Evolutionary conservation across 2,329 filamentous ascomycete species (phyloP), one percentile per base, ranked within the genome.

Genomic region (Huntiella bhutanensis): DNA sequence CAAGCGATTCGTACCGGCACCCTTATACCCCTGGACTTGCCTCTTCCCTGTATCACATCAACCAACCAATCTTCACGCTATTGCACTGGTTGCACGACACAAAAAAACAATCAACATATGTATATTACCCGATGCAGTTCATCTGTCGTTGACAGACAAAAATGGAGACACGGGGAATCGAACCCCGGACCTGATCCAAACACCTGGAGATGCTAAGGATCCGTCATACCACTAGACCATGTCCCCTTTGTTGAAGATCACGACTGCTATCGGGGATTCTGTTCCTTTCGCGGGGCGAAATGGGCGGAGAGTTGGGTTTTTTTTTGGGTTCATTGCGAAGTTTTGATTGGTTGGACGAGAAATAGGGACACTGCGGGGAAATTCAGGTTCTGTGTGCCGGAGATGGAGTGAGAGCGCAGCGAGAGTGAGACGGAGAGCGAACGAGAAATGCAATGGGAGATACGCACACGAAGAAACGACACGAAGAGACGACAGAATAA

Each of bases 161-260:
- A 32, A 42, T 48, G 48, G 48, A 47, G 48, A 49, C 48, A 47
- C 48, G 44, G 44, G 48, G 48, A 49, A 49, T 49, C 40, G 48
- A 49, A 49, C 48, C 48, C 48, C 44, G 48, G 48, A 49, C 48
- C 48, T 46, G 48, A 49, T 49, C 48, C 48, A 49, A 19, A 19
- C 17, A 19, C 3, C 17, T 19, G 4, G 4, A 42, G n/a, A 47
- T 47, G 46, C 40, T 43, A 47, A 47, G 46, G 46, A 43, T 47
- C 46, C 39, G 46, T 47, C 45, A 47, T 47, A 47, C 39, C 45
- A 38, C 45, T 47, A 47, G 45, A 47, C 40, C 33, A 43, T 43
- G 46, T 48, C 46, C 46, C 41, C 41, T 17, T 22, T 40, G 7
- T 32, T 42, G 22, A 13, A 33, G 33, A 33, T 12, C 4, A n/a